Evolutionary conservation across 495 filamentous ascomycete species (phyloP), one percentile per base, ranked within the genome.

Genomic region (Annulohypoxylon stygium): DNA sequence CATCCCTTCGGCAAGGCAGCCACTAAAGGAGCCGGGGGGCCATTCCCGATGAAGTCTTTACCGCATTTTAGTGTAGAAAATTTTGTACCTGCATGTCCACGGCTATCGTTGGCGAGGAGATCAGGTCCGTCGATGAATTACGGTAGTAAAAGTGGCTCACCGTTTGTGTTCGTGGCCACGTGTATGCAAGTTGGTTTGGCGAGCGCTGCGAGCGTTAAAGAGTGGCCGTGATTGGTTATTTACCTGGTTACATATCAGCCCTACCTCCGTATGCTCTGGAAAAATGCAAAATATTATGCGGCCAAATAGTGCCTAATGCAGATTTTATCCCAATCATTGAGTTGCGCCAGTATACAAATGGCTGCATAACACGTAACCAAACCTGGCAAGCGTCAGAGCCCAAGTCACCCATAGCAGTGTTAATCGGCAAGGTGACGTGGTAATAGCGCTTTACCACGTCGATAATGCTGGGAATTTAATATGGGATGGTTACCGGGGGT

Each of bases 331-430:
- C 55, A 54, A 65, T 65, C 62, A 30, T 18, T 20, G 41, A 61
- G 65, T 61, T 61, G 55, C 45, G 18, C 62, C 62, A 36, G 51
- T 61, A 71, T 66, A 45, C 69, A 71, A 71, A 71, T 71, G 55
- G 62, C 23, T n/a, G 69, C 61, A 65, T 53, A 71, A 71, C 69
- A 71, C 69, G 69, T 71, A 71, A 66, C 54, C 18, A 34, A 47
- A 50, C 43, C 55, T 36, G 55, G 62, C 33, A 45, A 50, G 36
- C 37, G 69, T 71, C 69, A 66, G 55, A 61, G 69, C 69, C 69
- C 69, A 71, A 71, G 54, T 66, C 61, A 61, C 23, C 43, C 55
- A 62, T 43, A 45, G 36, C 18, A 61, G 55, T 59, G 55, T 59
- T 57, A 66, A 57, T 41, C 69, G 16, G 61, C 69, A 61, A 66